Evolutionary conservation across 2,329 filamentous ascomycete genomes (phyloP).

Genomic region (Dendryphion nanum): DNA sequence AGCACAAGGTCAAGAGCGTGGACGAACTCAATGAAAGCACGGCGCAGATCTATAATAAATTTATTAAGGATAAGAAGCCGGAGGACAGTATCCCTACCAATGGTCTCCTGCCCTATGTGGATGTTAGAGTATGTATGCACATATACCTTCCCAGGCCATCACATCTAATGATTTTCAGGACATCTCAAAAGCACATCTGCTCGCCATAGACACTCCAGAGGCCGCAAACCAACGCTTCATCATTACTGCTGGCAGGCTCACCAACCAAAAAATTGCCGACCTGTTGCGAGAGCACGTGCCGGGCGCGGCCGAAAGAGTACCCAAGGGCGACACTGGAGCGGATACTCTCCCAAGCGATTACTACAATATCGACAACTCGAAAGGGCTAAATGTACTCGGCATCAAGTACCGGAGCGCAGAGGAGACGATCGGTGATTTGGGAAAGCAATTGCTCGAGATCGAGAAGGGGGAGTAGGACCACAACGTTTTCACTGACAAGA

Average conservation of each 20-base stretch:
- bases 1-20: neutral
- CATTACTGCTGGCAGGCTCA: constrained; percentile 51
- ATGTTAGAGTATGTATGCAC: neutral
- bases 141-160: constrained; percentile 41
- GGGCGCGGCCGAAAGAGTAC: constrained; percentile 46
- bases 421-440: constrained; percentile 56
- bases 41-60: constrained; percentile 56
- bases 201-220: constrained; percentile 51
- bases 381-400: constrained; percentile 53
- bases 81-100: constrained; percentile 43
- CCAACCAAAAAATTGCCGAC: constrained; percentile 55
- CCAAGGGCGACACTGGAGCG: constrained; percentile 28
- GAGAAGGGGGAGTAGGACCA: constrained; percentile 11
- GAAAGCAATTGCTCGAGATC: constrained; percentile 55
- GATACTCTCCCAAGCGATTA: constrained; percentile 25
- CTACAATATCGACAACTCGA: constrained; percentile 10
- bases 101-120: neutral
- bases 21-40: constrained; percentile 54
- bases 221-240: constrained; percentile 61
- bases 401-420: constrained; percentile 55
- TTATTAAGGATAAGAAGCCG: constrained; percentile 55
- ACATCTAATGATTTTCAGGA: constrained; percentile 49
- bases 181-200: constrained; percentile 50
- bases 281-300: constrained; percentile 53
- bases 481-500: no score